These are phyloP conservation scores for Letharia columbiana DNA, from an alignment of 495 filamentous ascomycete species.

Conservation along the genomic window DNA sequence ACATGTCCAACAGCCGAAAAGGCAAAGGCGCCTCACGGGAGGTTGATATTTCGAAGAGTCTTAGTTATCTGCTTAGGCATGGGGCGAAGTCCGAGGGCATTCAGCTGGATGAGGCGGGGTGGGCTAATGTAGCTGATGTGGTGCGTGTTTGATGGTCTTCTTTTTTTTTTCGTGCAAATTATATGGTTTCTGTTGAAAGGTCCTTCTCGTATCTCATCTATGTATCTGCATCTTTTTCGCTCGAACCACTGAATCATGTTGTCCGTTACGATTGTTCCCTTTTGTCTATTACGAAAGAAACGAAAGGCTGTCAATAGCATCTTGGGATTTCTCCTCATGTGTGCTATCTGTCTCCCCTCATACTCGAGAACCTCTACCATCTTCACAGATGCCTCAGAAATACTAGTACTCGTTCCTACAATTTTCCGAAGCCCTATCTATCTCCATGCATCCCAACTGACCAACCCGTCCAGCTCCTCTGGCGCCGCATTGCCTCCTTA, in stretches of 20 bases:
- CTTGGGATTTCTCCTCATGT: not conserved
- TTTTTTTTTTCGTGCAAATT: slow-evolving; percentile 6
- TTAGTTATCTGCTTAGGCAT: slow-evolving; percentile 74
- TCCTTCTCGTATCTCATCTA: not conserved
- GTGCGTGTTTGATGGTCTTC: slow-evolving; percentile 42
- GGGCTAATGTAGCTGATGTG: slow-evolving; percentile 65
- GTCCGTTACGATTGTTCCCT: not conserved
- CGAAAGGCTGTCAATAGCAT: not conserved
- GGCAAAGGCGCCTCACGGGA: slow-evolving; percentile 35
- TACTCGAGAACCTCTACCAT: not conserved
- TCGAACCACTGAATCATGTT: not conserved
- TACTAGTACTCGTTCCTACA: not conserved
- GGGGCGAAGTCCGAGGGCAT: slow-evolving; percentile 73
- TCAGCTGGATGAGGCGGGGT: slow-evolving; percentile 67
- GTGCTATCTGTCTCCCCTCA: not conserved
- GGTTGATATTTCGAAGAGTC: slow-evolving; percentile 66
- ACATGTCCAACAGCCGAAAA: not conserved
- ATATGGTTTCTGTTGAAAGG: not conserved
- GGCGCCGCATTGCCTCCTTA: slow-evolving; percentile 58
- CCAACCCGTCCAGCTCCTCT: slow-evolving; percentile 47
- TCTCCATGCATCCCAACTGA: not conserved
- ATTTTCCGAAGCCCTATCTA: not conserved
- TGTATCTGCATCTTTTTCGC: not conserved
- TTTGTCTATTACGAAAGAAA: not conserved
- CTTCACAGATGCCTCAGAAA: not conserved